A percentile compares a stretch with the other conserved stretches of the same genome.
Evolutionary conservation across 169 alveolate genomes (phyloP).

Genomic region (Cytauxzoon felis): DNA sequence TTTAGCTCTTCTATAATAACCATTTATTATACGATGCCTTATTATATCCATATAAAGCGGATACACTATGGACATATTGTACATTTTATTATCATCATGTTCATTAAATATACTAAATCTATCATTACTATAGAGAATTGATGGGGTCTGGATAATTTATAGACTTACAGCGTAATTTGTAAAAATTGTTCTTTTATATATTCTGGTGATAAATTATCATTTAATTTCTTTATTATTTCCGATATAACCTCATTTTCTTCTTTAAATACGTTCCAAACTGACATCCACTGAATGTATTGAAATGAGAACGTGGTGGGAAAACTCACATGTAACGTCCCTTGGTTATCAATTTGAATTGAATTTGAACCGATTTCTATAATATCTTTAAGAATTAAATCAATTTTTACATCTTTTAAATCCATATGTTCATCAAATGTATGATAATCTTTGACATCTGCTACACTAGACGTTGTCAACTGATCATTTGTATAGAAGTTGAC

Average conservation of each 20-base stretch:
- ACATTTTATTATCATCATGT: too few relatives aligned
- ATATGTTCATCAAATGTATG: too few relatives aligned
- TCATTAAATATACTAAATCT: background rate
- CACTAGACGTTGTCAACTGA: too few relatives aligned
- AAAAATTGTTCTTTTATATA: conserved; percentile 17
- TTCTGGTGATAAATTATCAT: conserved; percentile 6
- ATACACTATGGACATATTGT: conserved; percentile 58
- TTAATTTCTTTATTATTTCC: background rate
- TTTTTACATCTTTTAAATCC: background rate
- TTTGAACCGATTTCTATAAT: conserved; percentile 13
- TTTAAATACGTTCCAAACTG: conserved; percentile 25
- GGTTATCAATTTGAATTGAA: conserved; percentile 15
- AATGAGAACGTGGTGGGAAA: background rate
- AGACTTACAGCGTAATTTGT: conserved; percentile 15
- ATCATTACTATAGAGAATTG: background rate
- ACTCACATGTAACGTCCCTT: too few relatives aligned
- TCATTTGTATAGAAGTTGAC: too few relatives aligned
- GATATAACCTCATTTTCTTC: too few relatives aligned
- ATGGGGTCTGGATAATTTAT: background rate
- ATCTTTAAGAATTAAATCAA: background rate
- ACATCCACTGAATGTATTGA: background rate
- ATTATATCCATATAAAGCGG: conserved; percentile 58
- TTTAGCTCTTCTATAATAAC: conserved; percentile 59
- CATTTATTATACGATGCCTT: conserved; percentile 43
- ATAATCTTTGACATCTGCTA: too few relatives aligned